phyloP scores from a whole-genome alignment of 139 green algal genomes.

The Yamagishiella unicocca region DNA sequence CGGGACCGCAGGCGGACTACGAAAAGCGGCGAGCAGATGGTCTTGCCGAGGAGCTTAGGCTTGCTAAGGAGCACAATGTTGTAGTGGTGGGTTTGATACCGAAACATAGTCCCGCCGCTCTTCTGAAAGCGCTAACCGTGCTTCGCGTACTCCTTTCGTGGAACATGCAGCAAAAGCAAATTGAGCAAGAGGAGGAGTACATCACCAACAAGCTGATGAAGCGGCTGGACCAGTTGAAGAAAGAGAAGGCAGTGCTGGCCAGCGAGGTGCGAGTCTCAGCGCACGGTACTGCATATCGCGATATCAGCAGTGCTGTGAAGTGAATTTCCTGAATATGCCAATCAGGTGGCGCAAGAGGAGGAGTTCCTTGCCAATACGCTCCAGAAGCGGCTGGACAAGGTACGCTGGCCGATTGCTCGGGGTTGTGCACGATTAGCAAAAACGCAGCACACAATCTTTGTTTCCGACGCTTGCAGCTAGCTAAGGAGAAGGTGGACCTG shows the following conservation, averaged over 20 bases:
- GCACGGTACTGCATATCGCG: no score
- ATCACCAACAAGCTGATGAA: slow-evolving; percentile 90
- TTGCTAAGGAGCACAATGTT: slow-evolving; percentile 70
- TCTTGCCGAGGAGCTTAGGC: slow-evolving; percentile 63
- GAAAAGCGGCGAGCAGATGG: slow-evolving; percentile 53
- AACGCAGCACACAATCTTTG: not conserved
- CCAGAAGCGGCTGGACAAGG: slow-evolving; percentile 80
- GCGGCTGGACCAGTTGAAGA: slow-evolving; percentile 82
- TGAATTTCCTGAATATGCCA: not conserved
- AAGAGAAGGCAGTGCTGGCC: slow-evolving; percentile 79
- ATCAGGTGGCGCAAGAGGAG: slow-evolving; percentile 84
- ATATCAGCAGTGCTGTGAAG: no score
- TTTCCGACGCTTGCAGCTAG: slow-evolving; percentile 60
- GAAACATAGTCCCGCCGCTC: not conserved
- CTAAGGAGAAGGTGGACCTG: slow-evolving; percentile 78
- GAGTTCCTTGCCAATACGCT: slow-evolving; percentile 88
- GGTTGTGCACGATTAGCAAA: not conserved
- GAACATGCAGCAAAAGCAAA: slow-evolving; percentile 63
- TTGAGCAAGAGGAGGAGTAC: slow-evolving; percentile 86
- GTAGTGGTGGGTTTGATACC: slow-evolving; percentile 50
- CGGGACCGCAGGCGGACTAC: slow-evolving; percentile 46
- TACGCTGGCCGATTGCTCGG: slow-evolving; percentile 11
- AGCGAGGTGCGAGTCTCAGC: slow-evolving; percentile 77
- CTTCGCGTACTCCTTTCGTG: not conserved
- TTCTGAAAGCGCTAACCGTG: not conserved